These are phyloP conservation scores for Venturia oleaginea DNA, from an alignment of 2,329 filamentous ascomycete species.

Conservation along the genomic window DNA sequence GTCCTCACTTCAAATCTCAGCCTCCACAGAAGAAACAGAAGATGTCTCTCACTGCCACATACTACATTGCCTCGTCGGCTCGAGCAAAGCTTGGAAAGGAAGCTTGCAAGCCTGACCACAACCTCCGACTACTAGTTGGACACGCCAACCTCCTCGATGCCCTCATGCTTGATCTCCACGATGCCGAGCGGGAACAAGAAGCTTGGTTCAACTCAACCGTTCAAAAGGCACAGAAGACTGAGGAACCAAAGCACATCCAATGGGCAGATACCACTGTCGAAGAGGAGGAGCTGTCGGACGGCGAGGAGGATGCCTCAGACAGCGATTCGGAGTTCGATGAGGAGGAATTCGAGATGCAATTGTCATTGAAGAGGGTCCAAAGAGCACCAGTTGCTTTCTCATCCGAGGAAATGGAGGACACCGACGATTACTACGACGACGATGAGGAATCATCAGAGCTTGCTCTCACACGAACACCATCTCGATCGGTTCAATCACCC, in stretches of 20 bases:
- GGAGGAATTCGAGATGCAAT: slow-evolving; percentile 39
- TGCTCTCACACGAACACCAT: slow-evolving; percentile 36
- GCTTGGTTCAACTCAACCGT: slow-evolving; percentile 97
- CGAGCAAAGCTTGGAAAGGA: slow-evolving; percentile 91
- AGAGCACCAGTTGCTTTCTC: slow-evolving; percentile 35
- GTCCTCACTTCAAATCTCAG: slow-evolving; percentile 25
- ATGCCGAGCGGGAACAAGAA: slow-evolving; percentile 92
- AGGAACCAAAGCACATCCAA: slow-evolving; percentile 66
- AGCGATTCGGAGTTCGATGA: slow-evolving; percentile 47
- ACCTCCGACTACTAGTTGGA: slow-evolving; percentile 89
- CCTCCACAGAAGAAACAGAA: slow-evolving; percentile 56
- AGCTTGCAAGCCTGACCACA: slow-evolving; percentile 82
- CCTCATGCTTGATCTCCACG: slow-evolving; percentile 83
- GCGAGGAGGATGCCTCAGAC: slow-evolving; percentile 46
- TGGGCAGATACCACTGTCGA: slow-evolving; percentile 57
- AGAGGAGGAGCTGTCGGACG: slow-evolving; percentile 65
- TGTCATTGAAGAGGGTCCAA: slow-evolving; percentile 30
- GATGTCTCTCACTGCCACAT: slow-evolving; percentile 97
- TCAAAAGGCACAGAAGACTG: slow-evolving; percentile 55
- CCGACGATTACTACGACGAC: slow-evolving; percentile 38
- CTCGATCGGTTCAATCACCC: slow-evolving; percentile 30
- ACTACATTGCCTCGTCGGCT: slow-evolving; percentile 95
- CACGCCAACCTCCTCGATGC: slow-evolving; percentile 97
- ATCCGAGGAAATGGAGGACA: slow-evolving; percentile 33
- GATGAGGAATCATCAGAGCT: slow-evolving; percentile 38